Evolutionary conservation across 805 yeast species (phyloP).

Genomic region (Schwanniomyces occidentalis): DNA sequence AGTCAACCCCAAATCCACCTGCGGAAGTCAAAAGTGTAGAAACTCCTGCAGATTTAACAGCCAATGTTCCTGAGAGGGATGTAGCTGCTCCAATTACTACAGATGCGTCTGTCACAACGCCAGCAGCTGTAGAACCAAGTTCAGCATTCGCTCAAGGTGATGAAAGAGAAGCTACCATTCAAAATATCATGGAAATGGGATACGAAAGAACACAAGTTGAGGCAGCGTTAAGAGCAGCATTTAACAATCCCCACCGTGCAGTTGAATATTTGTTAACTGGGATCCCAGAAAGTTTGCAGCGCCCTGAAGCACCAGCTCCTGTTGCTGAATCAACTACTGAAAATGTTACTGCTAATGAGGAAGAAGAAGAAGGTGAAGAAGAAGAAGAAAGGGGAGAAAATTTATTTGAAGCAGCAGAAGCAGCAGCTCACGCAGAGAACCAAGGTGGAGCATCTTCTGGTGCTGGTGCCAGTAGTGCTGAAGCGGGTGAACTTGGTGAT

Average conservation of each 20-base stretch:
- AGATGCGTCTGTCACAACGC: conserved; percentile 9
- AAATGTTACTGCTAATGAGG: conserved; percentile 15
- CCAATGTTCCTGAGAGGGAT: conserved; percentile 14
- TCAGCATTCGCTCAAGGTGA: conserved; percentile 76
- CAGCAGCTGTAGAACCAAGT: conserved; percentile 26
- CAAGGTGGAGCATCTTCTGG: conserved; percentile 32
- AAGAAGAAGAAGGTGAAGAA: conserved; percentile 33
- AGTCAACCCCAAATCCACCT: conserved; percentile 26
- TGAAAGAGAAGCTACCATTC: conserved; percentile 75
- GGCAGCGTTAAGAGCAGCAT: conserved; percentile 90
- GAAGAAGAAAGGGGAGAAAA: conserved; percentile 40
- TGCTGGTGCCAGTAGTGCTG: conserved; percentile 23
- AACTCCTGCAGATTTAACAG: conserved; percentile 25
- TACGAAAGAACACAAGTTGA: conserved; percentile 86
- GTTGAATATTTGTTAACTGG: conserved; percentile 93
- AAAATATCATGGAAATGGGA: conserved; percentile 93
- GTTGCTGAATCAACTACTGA: conserved; percentile 21
- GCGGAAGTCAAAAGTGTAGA: conserved; percentile 20
- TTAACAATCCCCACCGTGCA: conserved; percentile 96
- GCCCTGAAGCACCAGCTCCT: conserved; percentile 27
- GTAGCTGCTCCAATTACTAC: conserved; percentile 20
- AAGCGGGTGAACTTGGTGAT: conserved; percentile 43
- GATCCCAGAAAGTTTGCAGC: conserved; percentile 65
- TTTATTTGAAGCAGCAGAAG: conserved; percentile 54
- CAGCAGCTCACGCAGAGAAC: conserved; percentile 25